These are phyloP conservation scores for Penicillium crystallinum DNA, from an alignment of 495 filamentous ascomycete species.

Conservation along the genomic window DNA sequence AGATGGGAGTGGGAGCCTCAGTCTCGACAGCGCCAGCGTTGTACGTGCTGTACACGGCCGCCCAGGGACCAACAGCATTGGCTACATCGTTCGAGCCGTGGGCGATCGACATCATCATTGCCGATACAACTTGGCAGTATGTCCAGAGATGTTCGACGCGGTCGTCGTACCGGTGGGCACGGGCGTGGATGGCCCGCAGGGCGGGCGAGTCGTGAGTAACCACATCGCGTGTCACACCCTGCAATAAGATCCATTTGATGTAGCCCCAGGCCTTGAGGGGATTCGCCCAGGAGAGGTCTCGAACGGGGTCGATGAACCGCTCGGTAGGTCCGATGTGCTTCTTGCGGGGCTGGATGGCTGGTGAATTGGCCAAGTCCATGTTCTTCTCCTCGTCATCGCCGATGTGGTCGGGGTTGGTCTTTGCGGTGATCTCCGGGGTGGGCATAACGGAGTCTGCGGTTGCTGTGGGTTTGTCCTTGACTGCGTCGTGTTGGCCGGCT, in stretches of 20 bases:
- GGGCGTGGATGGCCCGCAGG: conserved; percentile 54
- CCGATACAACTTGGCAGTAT: conserved; percentile 64
- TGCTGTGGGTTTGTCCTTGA: conserved; percentile 2
- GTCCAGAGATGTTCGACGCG: conserved; percentile 65
- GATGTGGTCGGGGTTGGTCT: conserved; percentile 3
- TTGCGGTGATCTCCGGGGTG: conserved; percentile 65
- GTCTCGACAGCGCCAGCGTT: conserved; percentile 36
- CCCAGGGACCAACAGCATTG: conserved; percentile 66
- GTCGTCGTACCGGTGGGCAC: conserved; percentile 62
- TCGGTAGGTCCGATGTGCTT: conserved; percentile 27
- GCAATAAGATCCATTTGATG: conserved; percentile 45
- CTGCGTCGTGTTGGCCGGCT: conserved; percentile 15
- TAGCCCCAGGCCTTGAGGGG: conserved; percentile 36
- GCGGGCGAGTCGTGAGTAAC: conserved; percentile 41
- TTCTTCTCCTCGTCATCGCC: conserved; percentile 61
- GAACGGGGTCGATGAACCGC: conserved; percentile 31
- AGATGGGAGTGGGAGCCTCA: conserved; percentile 54
- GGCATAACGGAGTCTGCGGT: conserved; percentile 59
- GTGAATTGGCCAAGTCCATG: conserved; percentile 25
- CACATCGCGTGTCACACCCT: conserved; percentile 58
- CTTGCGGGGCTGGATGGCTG: conserved; percentile 21
- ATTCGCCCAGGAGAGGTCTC: conserved; percentile 23
- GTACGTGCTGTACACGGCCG: conserved; percentile 57
- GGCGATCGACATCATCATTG: conserved; percentile 64
- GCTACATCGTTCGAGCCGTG: conserved; percentile 73